Base-by-base conservation (phyloP, 257 asterid species). In the Euphrasia confusa region DNA sequence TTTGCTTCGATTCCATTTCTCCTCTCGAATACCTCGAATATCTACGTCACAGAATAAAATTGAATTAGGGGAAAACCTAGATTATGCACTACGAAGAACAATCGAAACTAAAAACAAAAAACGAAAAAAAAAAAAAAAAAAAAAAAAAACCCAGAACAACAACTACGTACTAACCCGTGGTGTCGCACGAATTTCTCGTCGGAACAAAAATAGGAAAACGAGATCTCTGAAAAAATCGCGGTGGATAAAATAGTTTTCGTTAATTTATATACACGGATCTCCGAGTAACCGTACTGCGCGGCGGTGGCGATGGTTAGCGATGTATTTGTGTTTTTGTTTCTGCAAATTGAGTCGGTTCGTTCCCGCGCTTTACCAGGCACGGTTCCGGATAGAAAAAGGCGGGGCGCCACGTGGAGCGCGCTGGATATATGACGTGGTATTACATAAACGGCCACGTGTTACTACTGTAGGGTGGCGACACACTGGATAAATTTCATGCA, bases 1-100 rank as follows among this genome's bases (percentile, higher is more conserved):
- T 59, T 61, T 78, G 81, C 78, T 78, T 89, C 70, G 85, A 79
- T 32, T 84, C 95, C 95, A 89, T 89, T 24, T 61, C 76, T 48
- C 14, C 54, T 48, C 11, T 48, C 11, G 13, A 42, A 13, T 13
- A 42, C 48, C 48, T 42, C 48, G 10, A 12, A 13, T 30, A 30
- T 30, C 5, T 42, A 42, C 48, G 53, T n/a, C 48, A 40, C 70
- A 30, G 4, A 30, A 30, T 5, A 21, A 9, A 60, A 65, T 10
- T 54, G 35, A 56, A 70, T 47, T 47, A 64, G n/a, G 13, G 48
- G 48, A 9, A 42, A 3, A 7, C 2, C 8, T 5, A 3, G 5
- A 1, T 30, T 30, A 2, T 6, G 5, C 28, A 54, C 54, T 15
- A 5, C 4, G 33, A 30, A 40, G 60, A 70, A 65, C 52, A 45